These are phyloP conservation scores for Xylaria sp. DNA, from an alignment of 2,329 filamentous ascomycete genomes.

Conservation along the genomic window DNA sequence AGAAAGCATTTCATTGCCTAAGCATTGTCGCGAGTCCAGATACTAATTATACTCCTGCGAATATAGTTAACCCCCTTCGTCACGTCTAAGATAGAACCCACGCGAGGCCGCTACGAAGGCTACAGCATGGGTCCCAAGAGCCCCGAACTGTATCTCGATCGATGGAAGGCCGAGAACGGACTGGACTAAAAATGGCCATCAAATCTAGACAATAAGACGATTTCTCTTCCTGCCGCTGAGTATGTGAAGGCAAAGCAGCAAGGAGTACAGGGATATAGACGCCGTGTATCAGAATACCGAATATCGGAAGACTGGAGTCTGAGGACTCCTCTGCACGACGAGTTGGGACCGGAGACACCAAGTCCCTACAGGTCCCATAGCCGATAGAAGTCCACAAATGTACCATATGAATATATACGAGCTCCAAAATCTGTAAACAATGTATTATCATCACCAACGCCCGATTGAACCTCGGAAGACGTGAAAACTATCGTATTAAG, in stretches of 20 bases:
- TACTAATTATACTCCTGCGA: neutral
- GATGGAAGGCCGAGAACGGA: slow-evolving; percentile 76
- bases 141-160: slow-evolving; percentile 70
- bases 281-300: neutral
- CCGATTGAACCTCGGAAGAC: neutral
- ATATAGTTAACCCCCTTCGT: slow-evolving; percentile 83
- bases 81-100: slow-evolving; percentile 65
- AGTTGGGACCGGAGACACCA: neutral
- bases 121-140: slow-evolving; percentile 65
- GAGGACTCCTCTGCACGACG: neutral
- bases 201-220: neutral
- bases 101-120: slow-evolving; percentile 66
- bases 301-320: neutral
- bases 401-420: slow-evolving; percentile 21
- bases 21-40: neutral
- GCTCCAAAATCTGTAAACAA: slow-evolving; percentile 15
- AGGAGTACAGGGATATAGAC: neutral
- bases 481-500: neutral
- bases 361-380: neutral
- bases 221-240: neutral
- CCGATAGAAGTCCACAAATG: slow-evolving; percentile 14
- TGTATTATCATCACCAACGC: slow-evolving; percentile 12
- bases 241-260: neutral
- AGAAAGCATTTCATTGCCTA: neutral
- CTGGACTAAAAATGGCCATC: slow-evolving; percentile 57